Conservation (phyloP, 306 rosid genomes). For the Arachis stenosperma region DNA sequence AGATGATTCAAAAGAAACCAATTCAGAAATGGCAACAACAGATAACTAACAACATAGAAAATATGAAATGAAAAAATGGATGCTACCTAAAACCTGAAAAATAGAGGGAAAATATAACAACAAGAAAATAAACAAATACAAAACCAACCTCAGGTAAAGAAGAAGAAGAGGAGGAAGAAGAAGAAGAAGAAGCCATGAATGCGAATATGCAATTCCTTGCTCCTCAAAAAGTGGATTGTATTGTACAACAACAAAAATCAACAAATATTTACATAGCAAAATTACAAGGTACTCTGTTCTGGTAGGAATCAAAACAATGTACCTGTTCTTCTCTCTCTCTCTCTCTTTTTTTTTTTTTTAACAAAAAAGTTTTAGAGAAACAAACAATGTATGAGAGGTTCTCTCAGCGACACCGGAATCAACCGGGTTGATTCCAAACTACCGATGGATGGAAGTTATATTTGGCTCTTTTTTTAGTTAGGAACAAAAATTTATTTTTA, state of each 20-base stretch:
- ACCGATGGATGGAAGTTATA: not conserved
- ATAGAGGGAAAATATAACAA: too few relatives aligned
- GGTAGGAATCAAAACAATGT: not conserved
- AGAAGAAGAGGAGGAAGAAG: constrained; percentile 2
- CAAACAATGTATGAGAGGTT: not conserved
- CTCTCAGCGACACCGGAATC: not conserved
- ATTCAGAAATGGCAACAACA: not conserved
- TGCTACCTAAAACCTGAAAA: not conserved
- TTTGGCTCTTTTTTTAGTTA: not conserved
- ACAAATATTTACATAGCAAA: not conserved
- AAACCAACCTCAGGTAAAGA: constrained; percentile 19
- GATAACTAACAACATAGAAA: too few relatives aligned
- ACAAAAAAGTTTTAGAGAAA: too few relatives aligned
- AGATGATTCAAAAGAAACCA: not conserved
- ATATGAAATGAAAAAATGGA: not conserved
- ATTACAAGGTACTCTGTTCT: not conserved
- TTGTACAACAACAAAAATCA: not conserved
- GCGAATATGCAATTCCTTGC: not conserved
- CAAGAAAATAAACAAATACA: not conserved
- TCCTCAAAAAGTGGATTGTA: not conserved
- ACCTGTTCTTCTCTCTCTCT: too few relatives aligned
- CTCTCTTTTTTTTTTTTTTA: too few relatives aligned
- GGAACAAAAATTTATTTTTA: not conserved
- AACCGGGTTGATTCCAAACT: not conserved
- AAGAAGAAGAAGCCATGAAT: constrained; percentile 1